These are phyloP conservation scores for Macrocybe gigantea DNA, from an alignment of 768 basidiomycete species.

Conservation along the genomic window DNA sequence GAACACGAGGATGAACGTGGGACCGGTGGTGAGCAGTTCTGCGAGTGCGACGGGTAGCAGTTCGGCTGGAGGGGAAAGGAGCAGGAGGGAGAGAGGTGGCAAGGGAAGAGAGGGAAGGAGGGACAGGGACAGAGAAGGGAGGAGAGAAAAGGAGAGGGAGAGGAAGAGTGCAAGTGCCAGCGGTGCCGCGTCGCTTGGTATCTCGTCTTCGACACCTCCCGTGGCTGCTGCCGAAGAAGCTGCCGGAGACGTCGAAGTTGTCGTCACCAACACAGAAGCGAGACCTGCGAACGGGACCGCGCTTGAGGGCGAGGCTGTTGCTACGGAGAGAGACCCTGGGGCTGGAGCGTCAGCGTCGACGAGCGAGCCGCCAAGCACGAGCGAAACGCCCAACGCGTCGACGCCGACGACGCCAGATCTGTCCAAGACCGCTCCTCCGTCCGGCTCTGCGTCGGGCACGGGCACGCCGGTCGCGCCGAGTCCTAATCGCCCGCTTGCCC, in stretches of 20 bases:
- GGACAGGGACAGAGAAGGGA: constrained; percentile 11
- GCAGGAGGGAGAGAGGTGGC: constrained; percentile 13
- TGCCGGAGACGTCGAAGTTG: constrained; percentile 10
- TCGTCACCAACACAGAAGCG: neutral
- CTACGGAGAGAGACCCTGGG: neutral
- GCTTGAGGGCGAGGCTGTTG: neutral
- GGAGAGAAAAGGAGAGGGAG: constrained; percentile 15
- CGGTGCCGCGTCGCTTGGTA: constrained; percentile 3
- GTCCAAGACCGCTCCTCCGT: neutral
- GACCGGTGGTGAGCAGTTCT: constrained; percentile 17
- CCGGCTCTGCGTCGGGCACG: constrained; percentile 3
- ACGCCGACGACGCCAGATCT: constrained; percentile 5
- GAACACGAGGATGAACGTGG: constrained; percentile 41
- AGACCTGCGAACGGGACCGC: neutral
- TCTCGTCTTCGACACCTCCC: constrained; percentile 9
- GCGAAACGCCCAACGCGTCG: constrained; percentile 10
- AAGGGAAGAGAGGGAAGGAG: constrained; percentile 13
- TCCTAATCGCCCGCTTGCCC: constrained; percentile 8
- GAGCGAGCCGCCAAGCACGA: neutral
- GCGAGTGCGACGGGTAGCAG: constrained; percentile 25
- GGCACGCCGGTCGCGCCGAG: neutral
- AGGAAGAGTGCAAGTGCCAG: constrained; percentile 13
- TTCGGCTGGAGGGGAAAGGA: constrained; percentile 17
- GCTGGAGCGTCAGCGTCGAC: neutral
- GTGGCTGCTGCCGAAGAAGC: constrained; percentile 14